Percentiles rank a stretch among this genome's conserved stretches.
Conservation (phyloP, 805 yeast genomes). For the Metschnikowia similis region DNA sequence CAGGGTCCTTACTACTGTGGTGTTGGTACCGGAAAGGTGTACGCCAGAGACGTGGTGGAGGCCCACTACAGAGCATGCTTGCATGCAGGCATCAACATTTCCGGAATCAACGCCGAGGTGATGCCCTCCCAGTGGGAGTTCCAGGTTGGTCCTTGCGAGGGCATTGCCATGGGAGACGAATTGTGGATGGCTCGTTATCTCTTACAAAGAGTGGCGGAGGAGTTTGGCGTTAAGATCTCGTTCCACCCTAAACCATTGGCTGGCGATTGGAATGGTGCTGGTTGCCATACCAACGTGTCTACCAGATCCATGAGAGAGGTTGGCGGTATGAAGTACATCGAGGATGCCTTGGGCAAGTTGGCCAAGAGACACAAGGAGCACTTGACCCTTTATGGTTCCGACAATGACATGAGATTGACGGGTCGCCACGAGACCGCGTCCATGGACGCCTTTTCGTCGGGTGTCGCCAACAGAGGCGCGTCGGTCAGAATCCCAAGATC, state of each 20-base stretch:
- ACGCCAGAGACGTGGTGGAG: slow-evolving; percentile 96
- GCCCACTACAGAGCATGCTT: slow-evolving; percentile 99
- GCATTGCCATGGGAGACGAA: slow-evolving; percentile 96
- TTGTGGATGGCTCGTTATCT: slow-evolving; percentile 95
- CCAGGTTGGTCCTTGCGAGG: slow-evolving; percentile 98
- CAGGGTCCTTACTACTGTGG: slow-evolving; percentile 99
- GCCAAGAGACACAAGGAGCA: slow-evolving; percentile 97
- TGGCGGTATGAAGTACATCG: slow-evolving; percentile 96
- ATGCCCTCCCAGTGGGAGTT: slow-evolving; percentile 99
- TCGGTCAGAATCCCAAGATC: slow-evolving; percentile 98
- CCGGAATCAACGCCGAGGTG: slow-evolving; percentile 98
- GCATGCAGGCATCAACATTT: slow-evolving; percentile 82
- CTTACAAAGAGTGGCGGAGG: slow-evolving; percentile 94
- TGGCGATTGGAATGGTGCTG: slow-evolving; percentile 99
- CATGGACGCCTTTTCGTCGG: slow-evolving; percentile 83
- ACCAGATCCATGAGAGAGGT: slow-evolving; percentile 85
- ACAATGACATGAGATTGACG: slow-evolving; percentile 91
- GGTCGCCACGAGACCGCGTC: slow-evolving; percentile 99
- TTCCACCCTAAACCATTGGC: slow-evolving; percentile 98
- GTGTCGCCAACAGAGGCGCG: slow-evolving; percentile 99
- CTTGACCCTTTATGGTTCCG: slow-evolving; percentile 90
- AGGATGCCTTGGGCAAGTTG: slow-evolving; percentile 86
- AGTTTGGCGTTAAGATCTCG: slow-evolving; percentile 96
- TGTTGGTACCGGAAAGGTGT: slow-evolving; percentile 98
- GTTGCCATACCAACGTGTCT: slow-evolving; percentile 98